Evolutionary conservation across 2,329 filamentous ascomycete species (phyloP).

Genomic region (Pseudogymnoascus sp.): DNA sequence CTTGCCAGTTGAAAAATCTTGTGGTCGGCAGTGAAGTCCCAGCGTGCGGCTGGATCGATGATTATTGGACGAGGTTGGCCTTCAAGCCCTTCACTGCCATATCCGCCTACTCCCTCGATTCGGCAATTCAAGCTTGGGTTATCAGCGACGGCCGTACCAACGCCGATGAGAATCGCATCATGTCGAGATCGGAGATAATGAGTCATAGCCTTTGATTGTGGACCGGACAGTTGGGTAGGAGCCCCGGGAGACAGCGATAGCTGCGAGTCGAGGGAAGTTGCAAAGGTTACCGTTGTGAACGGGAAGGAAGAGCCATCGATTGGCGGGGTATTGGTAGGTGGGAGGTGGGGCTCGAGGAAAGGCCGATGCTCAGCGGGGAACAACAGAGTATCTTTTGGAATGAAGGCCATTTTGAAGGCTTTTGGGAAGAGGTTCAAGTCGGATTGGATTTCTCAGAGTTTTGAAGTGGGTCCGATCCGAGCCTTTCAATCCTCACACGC

Average conservation of each 20-base stretch:
- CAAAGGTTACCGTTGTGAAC: no score
- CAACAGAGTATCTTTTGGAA: no score
- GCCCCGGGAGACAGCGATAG: constrained; percentile 69
- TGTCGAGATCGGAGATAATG: constrained; percentile 79
- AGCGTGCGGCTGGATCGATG: constrained; percentile 70
- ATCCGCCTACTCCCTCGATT: constrained; percentile 40
- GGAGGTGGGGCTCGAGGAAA: no score
- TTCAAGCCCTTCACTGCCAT: constrained; percentile 33
- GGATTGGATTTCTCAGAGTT: no score
- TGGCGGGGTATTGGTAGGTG: no score
- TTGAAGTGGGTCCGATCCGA: no score
- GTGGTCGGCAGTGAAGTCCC: constrained; percentile 51
- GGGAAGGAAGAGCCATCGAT: no score
- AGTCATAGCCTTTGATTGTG: constrained; percentile 82
- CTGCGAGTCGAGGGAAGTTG: neutral
- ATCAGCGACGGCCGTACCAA: constrained; percentile 76
- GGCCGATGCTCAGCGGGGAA: no score
- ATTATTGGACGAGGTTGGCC: constrained; percentile 75
- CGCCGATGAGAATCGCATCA: constrained; percentile 78
- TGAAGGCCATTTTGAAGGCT: no score
- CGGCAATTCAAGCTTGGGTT: constrained; percentile 81
- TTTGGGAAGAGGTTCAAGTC: no score
- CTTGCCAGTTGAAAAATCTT: constrained; percentile 61
- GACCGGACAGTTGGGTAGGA: constrained; percentile 77
- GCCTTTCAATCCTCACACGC: no score